Evolutionary conservation across 2,329 filamentous ascomycete species (phyloP).

Genomic region (Xylariaceae sp.): DNA sequence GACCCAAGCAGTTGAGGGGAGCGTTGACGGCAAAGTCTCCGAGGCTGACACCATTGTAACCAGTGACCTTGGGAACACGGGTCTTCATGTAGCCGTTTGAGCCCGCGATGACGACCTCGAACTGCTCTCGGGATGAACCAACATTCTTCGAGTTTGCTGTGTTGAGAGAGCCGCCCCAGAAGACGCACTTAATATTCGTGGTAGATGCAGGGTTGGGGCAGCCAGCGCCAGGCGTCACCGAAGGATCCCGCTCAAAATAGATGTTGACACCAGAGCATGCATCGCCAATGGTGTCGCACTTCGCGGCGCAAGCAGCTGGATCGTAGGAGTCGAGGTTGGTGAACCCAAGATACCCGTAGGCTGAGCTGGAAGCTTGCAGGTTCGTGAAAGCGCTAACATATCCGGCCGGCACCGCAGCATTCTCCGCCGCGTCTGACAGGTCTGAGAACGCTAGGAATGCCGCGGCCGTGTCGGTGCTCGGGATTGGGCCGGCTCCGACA

Average conservation of each 20-base stretch:
- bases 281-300: slow-evolving; percentile 21
- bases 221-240: slow-evolving; percentile 18
- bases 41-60: slow-evolving; percentile 25
- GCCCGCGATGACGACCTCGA: slow-evolving; percentile 39
- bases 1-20: slow-evolving; percentile 22
- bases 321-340: slow-evolving; percentile 24
- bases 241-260: slow-evolving; percentile 31
- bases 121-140: slow-evolving; percentile 21
- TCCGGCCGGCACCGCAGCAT: slow-evolving; percentile 30
- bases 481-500: slow-evolving; percentile 29
- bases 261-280: slow-evolving; percentile 29
- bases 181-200: slow-evolving; percentile 30
- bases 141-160: slow-evolving; percentile 23
- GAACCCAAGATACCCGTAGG: slow-evolving; percentile 33
- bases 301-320: slow-evolving; percentile 20
- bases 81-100: slow-evolving; percentile 39
- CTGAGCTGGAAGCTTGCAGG: slow-evolving; percentile 27
- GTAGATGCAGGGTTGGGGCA: slow-evolving; percentile 24
- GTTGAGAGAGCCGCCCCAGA: slow-evolving; percentile 28
- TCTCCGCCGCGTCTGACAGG: slow-evolving; percentile 21
- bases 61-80: slow-evolving; percentile 13
- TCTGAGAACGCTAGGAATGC: slow-evolving; percentile 27
- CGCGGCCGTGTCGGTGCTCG: slow-evolving; percentile 31
- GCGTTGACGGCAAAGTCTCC: slow-evolving; percentile 30
- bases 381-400: slow-evolving; percentile 34